Conservation (phyloP, 495 filamentous ascomycete genomes). For the Daldinia bambusicola region DNA sequence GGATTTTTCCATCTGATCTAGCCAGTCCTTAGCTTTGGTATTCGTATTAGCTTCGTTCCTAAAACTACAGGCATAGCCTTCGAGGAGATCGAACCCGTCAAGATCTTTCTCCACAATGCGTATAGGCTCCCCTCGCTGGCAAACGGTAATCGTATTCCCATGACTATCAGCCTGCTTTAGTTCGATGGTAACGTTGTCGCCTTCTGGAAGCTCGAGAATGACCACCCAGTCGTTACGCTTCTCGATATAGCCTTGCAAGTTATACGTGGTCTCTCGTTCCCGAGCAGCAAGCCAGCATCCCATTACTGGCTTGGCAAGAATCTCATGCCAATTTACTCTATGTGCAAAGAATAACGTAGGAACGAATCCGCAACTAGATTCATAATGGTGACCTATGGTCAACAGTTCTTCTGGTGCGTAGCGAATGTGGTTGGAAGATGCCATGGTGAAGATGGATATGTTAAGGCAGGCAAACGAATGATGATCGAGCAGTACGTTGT, state of each 20-base stretch:
- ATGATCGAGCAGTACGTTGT: neutral
- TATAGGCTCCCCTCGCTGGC: conserved; percentile 3
- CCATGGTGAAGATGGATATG: neutral
- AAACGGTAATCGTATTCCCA: conserved; percentile 22
- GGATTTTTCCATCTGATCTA: conserved; percentile 13
- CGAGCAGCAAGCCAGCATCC: conserved; percentile 27
- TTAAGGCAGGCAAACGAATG: neutral
- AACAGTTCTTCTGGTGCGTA: conserved; percentile 16
- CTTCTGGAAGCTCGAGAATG: conserved; percentile 8
- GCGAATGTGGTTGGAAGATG: conserved; percentile 1
- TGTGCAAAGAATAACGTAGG: conserved; percentile 18
- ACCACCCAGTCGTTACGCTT: conserved; percentile 22
- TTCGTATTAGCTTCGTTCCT: neutral
- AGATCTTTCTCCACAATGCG: neutral
- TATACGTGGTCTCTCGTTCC: neutral
- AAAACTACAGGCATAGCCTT: conserved; percentile 25
- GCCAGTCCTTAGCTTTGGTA: conserved; percentile 13
- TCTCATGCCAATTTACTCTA: conserved; percentile 5
- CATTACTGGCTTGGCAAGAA: conserved; percentile 1
- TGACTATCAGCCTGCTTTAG: conserved; percentile 8
- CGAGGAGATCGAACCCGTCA: neutral
- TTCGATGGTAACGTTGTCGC: conserved; percentile 16
- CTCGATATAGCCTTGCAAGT: neutral
- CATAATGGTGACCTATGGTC: neutral
- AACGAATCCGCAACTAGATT: neutral